Percentiles rank a stretch among this genome's conserved stretches.
Conservation (phyloP, 2,329 filamentous ascomycete species). For the Microdochium paspali region DNA sequence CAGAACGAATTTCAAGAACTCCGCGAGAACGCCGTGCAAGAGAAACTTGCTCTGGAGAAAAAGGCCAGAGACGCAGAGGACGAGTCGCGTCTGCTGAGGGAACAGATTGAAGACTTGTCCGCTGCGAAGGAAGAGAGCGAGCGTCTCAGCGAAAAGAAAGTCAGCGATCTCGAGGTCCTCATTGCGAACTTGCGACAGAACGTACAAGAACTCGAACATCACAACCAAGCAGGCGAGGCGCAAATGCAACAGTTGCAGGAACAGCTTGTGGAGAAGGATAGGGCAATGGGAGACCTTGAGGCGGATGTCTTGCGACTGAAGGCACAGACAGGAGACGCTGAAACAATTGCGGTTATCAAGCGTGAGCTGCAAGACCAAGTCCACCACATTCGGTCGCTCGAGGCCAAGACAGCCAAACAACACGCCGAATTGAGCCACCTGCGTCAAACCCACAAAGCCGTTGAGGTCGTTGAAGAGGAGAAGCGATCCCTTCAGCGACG, state of each 20-base stretch:
- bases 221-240: slow-evolving; percentile 44
- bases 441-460: slow-evolving; percentile 72
- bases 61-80: slow-evolving; percentile 63
- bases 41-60: slow-evolving; percentile 58
- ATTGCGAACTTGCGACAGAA: slow-evolving; percentile 34
- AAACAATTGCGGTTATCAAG: slow-evolving; percentile 78
- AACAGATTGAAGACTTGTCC: slow-evolving; percentile 68
- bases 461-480: slow-evolving; percentile 91
- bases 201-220: slow-evolving; percentile 49
- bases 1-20: slow-evolving; percentile 42
- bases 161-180: slow-evolving; percentile 44
- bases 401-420: slow-evolving; percentile 73
- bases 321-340: slow-evolving; percentile 76
- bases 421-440: slow-evolving; percentile 70
- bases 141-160: slow-evolving; percentile 45
- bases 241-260: slow-evolving; percentile 53
- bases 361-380: slow-evolving; percentile 87
- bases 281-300: slow-evolving; percentile 65
- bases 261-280: slow-evolving; percentile 59
- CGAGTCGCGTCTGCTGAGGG: slow-evolving; percentile 62
- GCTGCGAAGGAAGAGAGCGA: slow-evolving; percentile 60
- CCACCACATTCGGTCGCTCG: slow-evolving; percentile 77
- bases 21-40: slow-evolving; percentile 38
- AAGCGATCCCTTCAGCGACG: slow-evolving; percentile 75
- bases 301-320: slow-evolving; percentile 76